phyloP scores from a whole-genome alignment of 73 alveolate genomes.

The Paramecium sonneborni region DNA sequence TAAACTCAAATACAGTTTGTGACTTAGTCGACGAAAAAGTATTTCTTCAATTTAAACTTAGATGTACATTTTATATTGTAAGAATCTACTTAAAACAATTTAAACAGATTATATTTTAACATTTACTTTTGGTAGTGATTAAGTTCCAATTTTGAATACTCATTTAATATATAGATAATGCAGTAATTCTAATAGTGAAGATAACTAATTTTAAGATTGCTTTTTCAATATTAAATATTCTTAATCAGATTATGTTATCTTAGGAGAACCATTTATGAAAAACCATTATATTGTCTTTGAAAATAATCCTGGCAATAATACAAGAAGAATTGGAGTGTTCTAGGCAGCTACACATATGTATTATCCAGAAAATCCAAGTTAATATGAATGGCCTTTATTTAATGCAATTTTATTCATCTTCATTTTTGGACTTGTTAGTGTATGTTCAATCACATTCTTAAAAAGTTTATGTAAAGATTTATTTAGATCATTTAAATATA shows the following conservation, averaged over 20 bases:
- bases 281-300: conserved; percentile 27
- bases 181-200: not conserved
- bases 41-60: not conserved
- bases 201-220: not conserved
- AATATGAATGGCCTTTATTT: conserved; percentile 39
- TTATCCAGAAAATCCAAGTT: not conserved
- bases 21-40: not conserved
- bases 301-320: conserved; percentile 8
- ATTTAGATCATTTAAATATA: conserved; percentile 40
- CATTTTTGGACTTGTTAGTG: not conserved
- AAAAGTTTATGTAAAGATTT: not conserved
- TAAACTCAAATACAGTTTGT: not conserved
- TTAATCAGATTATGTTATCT: conserved; percentile 7
- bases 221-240: not conserved
- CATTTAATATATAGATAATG: not conserved
- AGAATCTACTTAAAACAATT: not conserved
- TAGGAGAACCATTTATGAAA: conserved; percentile 55
- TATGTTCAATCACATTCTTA: not conserved
- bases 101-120: not conserved
- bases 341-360: not conserved
- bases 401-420: not conserved
- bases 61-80: conserved; percentile 31
- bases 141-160: not conserved
- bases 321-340: not conserved
- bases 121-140: not conserved